Evolutionary conservation across 371 early-diverging fungal genomes (phyloP).

Genomic region (Syncephalastrum sp.): DNA sequence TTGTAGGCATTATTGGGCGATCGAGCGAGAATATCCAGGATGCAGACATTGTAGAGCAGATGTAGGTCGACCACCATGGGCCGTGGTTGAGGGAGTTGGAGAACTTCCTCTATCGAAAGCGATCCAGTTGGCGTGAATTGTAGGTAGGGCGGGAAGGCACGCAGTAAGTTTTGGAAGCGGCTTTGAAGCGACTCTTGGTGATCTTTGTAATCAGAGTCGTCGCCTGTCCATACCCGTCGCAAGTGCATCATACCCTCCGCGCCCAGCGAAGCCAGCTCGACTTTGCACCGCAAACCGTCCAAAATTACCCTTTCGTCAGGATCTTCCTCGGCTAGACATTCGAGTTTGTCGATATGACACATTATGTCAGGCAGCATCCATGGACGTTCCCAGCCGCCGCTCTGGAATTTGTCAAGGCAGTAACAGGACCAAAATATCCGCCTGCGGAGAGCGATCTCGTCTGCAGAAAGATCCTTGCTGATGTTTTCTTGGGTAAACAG

Average conservation of each 20-base stretch:
- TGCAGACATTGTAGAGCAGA: slow-evolving; percentile 18
- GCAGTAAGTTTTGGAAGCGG: slow-evolving; percentile 12
- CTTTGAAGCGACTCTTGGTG: slow-evolving; percentile 3
- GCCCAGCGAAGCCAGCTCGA: slow-evolving; percentile 9
- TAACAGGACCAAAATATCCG: slow-evolving; percentile 36
- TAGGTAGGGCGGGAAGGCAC: slow-evolving; percentile 19
- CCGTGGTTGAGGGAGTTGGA: slow-evolving; percentile 22
- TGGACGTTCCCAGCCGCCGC: slow-evolving; percentile 32
- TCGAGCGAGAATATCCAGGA: slow-evolving; percentile 16
- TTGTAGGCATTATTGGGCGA: slow-evolving; percentile 19
- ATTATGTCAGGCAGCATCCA: slow-evolving; percentile 28
- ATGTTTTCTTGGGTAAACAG: slow-evolving; percentile 26
- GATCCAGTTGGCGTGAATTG: slow-evolving; percentile 30
- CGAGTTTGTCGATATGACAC: slow-evolving; percentile 8
- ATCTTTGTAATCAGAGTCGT: slow-evolving; percentile 1
- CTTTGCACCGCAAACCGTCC: not conserved
- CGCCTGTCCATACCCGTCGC: not conserved
- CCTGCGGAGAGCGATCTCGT: slow-evolving; percentile 25
- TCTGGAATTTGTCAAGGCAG: slow-evolving; percentile 30
- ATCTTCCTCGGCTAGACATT: slow-evolving; percentile 11
- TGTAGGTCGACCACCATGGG: slow-evolving; percentile 27
- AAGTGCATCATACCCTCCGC: slow-evolving; percentile 7
- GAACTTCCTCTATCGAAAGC: slow-evolving; percentile 20
- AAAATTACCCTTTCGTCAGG: slow-evolving; percentile 10
- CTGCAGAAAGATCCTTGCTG: slow-evolving; percentile 8